Conservation (phyloP, 441 rosid species). For the Pelargonium fulgidum region DNA sequence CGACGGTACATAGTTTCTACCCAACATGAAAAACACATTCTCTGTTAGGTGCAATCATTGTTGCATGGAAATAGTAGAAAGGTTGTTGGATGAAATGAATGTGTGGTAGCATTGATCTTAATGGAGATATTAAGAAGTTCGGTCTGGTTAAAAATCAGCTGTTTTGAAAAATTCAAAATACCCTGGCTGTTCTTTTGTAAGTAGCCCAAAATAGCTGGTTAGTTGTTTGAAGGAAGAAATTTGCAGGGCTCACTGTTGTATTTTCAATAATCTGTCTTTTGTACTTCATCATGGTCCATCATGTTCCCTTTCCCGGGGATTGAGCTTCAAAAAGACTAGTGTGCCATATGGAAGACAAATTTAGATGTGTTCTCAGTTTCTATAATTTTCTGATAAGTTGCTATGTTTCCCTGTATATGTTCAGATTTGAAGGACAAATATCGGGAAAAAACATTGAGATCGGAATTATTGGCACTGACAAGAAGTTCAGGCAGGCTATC, state of each 20-base stretch:
- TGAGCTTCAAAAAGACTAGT: neutral
- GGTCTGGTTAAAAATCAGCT: too few relatives aligned
- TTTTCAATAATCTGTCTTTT: neutral
- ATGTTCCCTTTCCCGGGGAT: neutral
- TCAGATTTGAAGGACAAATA: slow-evolving; percentile 95
- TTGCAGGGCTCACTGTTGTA: neutral
- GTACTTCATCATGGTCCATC: neutral
- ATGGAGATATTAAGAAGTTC: too few relatives aligned
- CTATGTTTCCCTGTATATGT: neutral
- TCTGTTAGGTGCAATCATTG: neutral
- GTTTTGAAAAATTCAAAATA: neutral
- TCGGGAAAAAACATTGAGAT: slow-evolving; percentile 93
- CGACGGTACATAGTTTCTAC: neutral
- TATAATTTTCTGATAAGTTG: neutral
- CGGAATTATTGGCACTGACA: slow-evolving; percentile 83
- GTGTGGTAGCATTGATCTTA: too few relatives aligned
- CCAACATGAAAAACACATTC: neutral
- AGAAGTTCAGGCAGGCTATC: slow-evolving; percentile 63
- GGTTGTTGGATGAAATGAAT: too few relatives aligned
- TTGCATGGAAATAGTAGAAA: neutral
- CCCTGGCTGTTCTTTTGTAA: neutral
- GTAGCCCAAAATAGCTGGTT: neutral
- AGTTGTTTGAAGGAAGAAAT: neutral
- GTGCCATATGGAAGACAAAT: neutral
- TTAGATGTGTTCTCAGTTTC: neutral